Conservation (phyloP, 495 filamentous ascomycete species). For the Ramalina peruviana region DNA sequence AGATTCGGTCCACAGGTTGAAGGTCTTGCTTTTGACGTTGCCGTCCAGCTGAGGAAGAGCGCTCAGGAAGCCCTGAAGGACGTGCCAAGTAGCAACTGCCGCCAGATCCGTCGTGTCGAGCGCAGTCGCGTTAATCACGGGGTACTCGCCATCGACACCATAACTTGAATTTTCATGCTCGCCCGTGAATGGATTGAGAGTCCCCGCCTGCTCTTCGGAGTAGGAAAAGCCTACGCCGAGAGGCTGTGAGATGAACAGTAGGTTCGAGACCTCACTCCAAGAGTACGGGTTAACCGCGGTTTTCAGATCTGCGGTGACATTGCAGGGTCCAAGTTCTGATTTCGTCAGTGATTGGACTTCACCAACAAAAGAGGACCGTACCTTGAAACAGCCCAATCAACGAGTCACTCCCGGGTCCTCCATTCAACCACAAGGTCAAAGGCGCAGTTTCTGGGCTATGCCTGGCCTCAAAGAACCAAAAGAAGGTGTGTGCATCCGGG, state of each 20-base stretch:
- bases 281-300: slow-evolving; percentile 44
- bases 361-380: slow-evolving; percentile 15
- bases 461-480: slow-evolving; percentile 51
- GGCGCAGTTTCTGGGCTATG: slow-evolving; percentile 42
- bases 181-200: slow-evolving; percentile 32
- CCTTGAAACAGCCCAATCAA: slow-evolving; percentile 60
- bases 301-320: slow-evolving; percentile 37
- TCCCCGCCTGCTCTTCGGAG: slow-evolving; percentile 25
- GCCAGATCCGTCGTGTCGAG: slow-evolving; percentile 35
- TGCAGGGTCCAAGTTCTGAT: slow-evolving; percentile 45
- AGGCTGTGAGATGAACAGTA: slow-evolving; percentile 62
- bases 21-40: slow-evolving; percentile 28
- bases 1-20: slow-evolving; percentile 46
- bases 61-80: slow-evolving; percentile 32
- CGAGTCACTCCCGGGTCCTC: slow-evolving; percentile 46
- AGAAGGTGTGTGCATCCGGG: slow-evolving; percentile 50
- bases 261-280: slow-evolving; percentile 61
- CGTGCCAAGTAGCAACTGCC: slow-evolving; percentile 27
- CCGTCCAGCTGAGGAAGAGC: slow-evolving; percentile 22
- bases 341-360: slow-evolving; percentile 17
- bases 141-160: slow-evolving; percentile 34
- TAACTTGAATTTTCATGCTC: slow-evolving; percentile 28
- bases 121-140: slow-evolving; percentile 20
- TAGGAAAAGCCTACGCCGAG: slow-evolving; percentile 50
- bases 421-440: slow-evolving; percentile 51